These are phyloP conservation scores for Penicillium sp. DNA, from an alignment of 2,329 filamentous ascomycete species.

Conservation along the genomic window DNA sequence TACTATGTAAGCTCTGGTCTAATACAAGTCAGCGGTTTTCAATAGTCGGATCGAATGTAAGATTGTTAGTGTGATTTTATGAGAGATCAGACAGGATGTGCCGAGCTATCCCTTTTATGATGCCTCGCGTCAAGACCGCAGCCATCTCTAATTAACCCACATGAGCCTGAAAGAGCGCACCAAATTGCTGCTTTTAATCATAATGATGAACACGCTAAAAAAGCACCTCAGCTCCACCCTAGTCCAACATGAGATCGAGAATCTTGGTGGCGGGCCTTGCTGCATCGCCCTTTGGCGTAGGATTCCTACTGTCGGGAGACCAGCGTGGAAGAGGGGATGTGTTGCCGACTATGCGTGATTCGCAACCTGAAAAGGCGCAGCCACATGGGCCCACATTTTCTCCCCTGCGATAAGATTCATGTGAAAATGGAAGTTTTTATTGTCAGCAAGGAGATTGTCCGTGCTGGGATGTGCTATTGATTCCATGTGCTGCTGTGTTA, in stretches of 20 bases:
- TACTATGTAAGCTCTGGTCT: not conserved
- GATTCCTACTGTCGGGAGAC: not conserved
- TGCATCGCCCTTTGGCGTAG: slow-evolving; percentile 5
- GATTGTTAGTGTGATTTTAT: not conserved
- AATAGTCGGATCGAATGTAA: not conserved
- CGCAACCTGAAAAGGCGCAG: slow-evolving; percentile 14
- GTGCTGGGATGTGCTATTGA: not conserved
- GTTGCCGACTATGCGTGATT: slow-evolving; percentile 17
- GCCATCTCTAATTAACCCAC: not conserved
- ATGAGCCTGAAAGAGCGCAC: not conserved
- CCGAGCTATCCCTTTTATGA: slow-evolving; percentile 28
- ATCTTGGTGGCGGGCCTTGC: not conserved
- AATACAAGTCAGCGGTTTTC: not conserved
- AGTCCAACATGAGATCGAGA: slow-evolving; percentile 11
- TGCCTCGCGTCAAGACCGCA: slow-evolving; percentile 24
- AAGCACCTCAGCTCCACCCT: slow-evolving; percentile 6
- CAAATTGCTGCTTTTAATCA: not conserved
- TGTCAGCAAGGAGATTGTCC: slow-evolving; percentile 5
- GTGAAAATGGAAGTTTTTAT: not conserved
- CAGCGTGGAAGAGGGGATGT: not conserved
- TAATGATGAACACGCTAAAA: not conserved
- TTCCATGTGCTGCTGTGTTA: not conserved
- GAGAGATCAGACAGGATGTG: slow-evolving; percentile 15
- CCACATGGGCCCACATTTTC: slow-evolving; percentile 20
- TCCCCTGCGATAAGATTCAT: slow-evolving; percentile 1